Percentiles rank a stretch among this genome's conserved stretches.
Conservation (phyloP, 768 basidiomycete genomes). For the Kwoniella pini region DNA sequence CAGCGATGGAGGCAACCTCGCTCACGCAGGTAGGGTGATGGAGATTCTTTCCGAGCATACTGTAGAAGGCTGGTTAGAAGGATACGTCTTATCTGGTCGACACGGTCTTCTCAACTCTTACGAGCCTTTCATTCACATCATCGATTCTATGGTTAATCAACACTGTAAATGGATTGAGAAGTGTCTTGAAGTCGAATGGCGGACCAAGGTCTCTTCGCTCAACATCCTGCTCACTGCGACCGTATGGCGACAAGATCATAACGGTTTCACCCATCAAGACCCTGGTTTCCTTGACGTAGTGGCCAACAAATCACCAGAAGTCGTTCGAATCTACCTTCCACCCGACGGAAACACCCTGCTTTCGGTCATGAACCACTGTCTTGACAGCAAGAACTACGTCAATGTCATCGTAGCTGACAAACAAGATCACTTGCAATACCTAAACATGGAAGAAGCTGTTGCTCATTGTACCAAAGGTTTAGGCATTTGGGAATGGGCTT, state of each 20-base stretch:
- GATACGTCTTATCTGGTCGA: slow-evolving; percentile 81
- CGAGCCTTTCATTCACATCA: slow-evolving; percentile 80
- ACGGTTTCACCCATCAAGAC: slow-evolving; percentile 80
- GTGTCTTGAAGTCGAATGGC: slow-evolving; percentile 67
- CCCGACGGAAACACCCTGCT: slow-evolving; percentile 85
- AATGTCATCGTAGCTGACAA: slow-evolving; percentile 78
- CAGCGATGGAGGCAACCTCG: slow-evolving; percentile 36
- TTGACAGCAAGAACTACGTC: slow-evolving; percentile 71
- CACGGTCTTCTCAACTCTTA: slow-evolving; percentile 79
- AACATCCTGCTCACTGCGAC: slow-evolving; percentile 80
- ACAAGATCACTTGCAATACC: slow-evolving; percentile 56
- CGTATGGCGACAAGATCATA: slow-evolving; percentile 71
- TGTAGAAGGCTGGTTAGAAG: slow-evolving; percentile 68
- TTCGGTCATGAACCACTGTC: slow-evolving; percentile 79
- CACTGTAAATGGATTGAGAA: slow-evolving; percentile 87
- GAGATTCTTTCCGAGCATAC: slow-evolving; percentile 66
- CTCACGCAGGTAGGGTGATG: slow-evolving; percentile 70
- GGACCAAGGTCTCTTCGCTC: slow-evolving; percentile 54
- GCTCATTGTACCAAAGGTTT: slow-evolving; percentile 82
- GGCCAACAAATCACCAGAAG: slow-evolving; percentile 66
- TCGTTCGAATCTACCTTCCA: slow-evolving; percentile 60
- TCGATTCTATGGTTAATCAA: slow-evolving; percentile 59
- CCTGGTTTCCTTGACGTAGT: slow-evolving; percentile 73
- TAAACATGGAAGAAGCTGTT: slow-evolving; percentile 46
- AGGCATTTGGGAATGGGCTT: slow-evolving; percentile 81